phyloP scores from a whole-genome alignment of 495 filamentous ascomycete genomes.

The Pyrenopolyporus hunteri region DNA sequence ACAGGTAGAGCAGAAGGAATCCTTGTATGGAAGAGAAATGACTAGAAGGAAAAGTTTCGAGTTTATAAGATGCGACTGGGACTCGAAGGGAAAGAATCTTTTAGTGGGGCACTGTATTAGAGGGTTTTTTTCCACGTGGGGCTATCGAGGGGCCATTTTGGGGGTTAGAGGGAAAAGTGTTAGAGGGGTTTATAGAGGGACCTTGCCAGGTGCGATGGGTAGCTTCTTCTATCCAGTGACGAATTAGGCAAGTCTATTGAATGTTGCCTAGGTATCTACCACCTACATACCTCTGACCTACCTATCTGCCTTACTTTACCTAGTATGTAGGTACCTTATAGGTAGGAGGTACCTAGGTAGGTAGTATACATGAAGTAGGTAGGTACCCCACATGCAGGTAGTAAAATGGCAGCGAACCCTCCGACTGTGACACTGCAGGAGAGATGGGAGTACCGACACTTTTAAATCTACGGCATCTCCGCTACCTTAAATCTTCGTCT shows the following conservation, averaged over 20 bases:
- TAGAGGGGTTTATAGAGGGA: not conserved
- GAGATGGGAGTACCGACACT: slow-evolving; percentile 13
- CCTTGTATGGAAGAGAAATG: slow-evolving; percentile 9
- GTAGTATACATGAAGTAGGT: no score
- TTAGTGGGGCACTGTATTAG: slow-evolving; percentile 20
- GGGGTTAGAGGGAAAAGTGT: not conserved
- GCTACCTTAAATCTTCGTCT: slow-evolving; percentile 4
- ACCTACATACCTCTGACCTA: no score
- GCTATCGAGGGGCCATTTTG: slow-evolving; percentile 11
- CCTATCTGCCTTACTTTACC: no score
- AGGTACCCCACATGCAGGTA: no score
- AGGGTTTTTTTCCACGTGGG: slow-evolving; percentile 25
- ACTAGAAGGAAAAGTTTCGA: slow-evolving; percentile 28
- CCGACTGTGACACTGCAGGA: slow-evolving; percentile 2
- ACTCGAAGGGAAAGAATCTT: slow-evolving; percentile 23
- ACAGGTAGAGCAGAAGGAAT: slow-evolving; percentile 9
- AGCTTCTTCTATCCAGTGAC: not conserved
- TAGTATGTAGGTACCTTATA: no score
- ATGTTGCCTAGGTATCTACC: not conserved
- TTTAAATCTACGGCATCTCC: slow-evolving; percentile 29
- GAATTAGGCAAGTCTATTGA: slow-evolving; percentile 30
- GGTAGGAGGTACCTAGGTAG: no score
- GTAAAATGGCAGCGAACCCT: no score
- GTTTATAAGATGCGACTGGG: slow-evolving; percentile 16
- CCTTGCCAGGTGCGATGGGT: slow-evolving; percentile 1